Evolutionary conservation across 2,329 filamentous ascomycete genomes (phyloP).

Genomic region (Fusarium longipes): DNA sequence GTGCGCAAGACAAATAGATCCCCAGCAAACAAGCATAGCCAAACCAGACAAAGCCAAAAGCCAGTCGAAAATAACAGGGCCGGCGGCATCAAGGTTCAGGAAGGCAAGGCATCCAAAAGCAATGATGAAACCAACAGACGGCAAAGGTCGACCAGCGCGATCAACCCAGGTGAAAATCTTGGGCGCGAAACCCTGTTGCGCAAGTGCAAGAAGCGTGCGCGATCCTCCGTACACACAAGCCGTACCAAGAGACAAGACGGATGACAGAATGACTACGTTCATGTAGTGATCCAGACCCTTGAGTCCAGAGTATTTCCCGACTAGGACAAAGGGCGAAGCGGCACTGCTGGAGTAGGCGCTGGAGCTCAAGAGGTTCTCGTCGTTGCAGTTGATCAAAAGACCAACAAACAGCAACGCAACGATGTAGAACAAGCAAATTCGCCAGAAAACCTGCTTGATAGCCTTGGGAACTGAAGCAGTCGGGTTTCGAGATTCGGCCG

Average conservation of each 20-base stretch:
- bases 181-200: constrained; percentile 66
- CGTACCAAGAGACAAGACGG: constrained; percentile 65
- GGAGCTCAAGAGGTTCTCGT: constrained; percentile 55
- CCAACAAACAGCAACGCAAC: constrained; percentile 62
- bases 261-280: constrained; percentile 65
- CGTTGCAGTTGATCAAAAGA: constrained; percentile 57
- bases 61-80: constrained; percentile 70
- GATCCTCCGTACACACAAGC: constrained; percentile 66
- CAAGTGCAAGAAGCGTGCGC: constrained; percentile 65
- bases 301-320: constrained; percentile 61
- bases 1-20: constrained; percentile 69
- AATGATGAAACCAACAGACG: constrained; percentile 58
- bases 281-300: constrained; percentile 62
- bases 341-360: constrained; percentile 36
- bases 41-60: constrained; percentile 72
- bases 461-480: constrained; percentile 80
- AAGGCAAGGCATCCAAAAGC: constrained; percentile 61
- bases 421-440: constrained; percentile 62
- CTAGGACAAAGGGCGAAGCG: constrained; percentile 62
- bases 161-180: constrained; percentile 66
- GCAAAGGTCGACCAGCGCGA: constrained; percentile 62
- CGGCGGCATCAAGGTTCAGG: constrained; percentile 58
- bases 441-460: constrained; percentile 76
- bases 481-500: constrained; percentile 74
- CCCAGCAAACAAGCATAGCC: constrained; percentile 73